Evolutionary conservation across 768 basidiomycete genomes (phyloP), one percentile per base, ranked within the genome.

Genomic region (Gloeopeniophorella convolvens): DNA sequence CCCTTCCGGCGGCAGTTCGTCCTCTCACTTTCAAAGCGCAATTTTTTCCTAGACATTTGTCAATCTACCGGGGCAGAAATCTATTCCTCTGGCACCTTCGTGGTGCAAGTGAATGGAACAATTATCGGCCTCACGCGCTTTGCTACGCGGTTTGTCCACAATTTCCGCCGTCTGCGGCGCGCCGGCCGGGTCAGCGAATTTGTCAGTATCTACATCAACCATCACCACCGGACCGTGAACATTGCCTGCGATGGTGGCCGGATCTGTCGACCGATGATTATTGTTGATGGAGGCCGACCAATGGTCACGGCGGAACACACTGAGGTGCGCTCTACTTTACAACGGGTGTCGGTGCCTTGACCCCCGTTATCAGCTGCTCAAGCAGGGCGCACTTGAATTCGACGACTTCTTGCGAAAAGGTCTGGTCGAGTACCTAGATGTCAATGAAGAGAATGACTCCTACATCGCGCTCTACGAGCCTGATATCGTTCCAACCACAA

Each of bases 381-480:
- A 94, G 65, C 78, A 80, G 59, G 85, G 82, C 28, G 68, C 69
- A 42, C 76, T 89, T 35, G 80, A 81, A 4, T 99, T 99, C 63
- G 95, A 99, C 65, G 92, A 94, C 65, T 98, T 99, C 70, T 73
- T 99, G 18, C 77, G 78, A 39, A 82, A 83, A 55, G 96, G 96
- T 26, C 77, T 99, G 12, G 91, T 98, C 51, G 96, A 99, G 66
- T 99, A 99, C 63, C 82, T 97, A 33, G 96, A 98, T 64, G 94
- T 97, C 46, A 99, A 99, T 65, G 96, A 99, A 68, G 96, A 99
- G 69, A 98, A 98, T 65, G 96, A 98, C 68, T 85, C 94, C 16
- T 85, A 85, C 65, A 95, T 99, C 58, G 93, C 96, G 2, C 75
- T 98, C 37, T 94, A 96, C 68, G 96, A 99, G 68, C 69, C 78